phyloP scores from a whole-genome alignment of 1,284 basidiomycete species.

The Xerocomus cyaneibrunnescens region DNA sequence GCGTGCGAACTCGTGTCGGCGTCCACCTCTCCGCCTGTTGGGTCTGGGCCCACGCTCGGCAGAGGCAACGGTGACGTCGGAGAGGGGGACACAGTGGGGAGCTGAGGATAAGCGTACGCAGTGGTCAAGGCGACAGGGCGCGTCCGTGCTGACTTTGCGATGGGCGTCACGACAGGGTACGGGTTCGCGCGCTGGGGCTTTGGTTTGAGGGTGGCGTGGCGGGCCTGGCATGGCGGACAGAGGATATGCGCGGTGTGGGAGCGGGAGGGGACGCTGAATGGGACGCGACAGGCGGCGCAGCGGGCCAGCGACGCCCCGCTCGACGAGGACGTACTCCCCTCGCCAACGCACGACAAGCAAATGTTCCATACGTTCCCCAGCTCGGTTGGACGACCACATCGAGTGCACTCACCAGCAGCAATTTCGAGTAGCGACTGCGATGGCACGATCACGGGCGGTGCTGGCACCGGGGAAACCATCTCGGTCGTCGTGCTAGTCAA shows the following conservation, averaged over 20 bases:
- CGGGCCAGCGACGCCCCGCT: background rate
- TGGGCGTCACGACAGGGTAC: background rate
- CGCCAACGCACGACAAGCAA: background rate
- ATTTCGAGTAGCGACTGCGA: background rate
- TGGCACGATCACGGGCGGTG: background rate
- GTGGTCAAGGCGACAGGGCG: background rate
- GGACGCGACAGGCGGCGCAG: conserved; percentile 8
- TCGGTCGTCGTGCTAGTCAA: background rate
- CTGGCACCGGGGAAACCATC: too few relatives aligned
- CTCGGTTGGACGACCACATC: background rate
- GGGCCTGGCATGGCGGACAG: conserved; percentile 15
- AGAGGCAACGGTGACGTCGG: background rate
- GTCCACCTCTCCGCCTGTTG: too few relatives aligned
- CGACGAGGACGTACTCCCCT: background rate
- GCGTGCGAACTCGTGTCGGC: too few relatives aligned
- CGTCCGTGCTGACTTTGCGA: too few relatives aligned
- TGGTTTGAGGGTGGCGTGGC: background rate
- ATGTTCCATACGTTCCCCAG: background rate
- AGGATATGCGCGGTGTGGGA: background rate
- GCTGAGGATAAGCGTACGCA: background rate
- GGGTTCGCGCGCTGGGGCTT: background rate
- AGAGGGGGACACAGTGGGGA: background rate
- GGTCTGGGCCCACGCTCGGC: too few relatives aligned
- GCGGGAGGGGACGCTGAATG: conserved; percentile 3
- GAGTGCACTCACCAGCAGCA: background rate